Conservation (phyloP, 2,329 filamentous ascomycete genomes). For the Ilyonectria robusta region DNA sequence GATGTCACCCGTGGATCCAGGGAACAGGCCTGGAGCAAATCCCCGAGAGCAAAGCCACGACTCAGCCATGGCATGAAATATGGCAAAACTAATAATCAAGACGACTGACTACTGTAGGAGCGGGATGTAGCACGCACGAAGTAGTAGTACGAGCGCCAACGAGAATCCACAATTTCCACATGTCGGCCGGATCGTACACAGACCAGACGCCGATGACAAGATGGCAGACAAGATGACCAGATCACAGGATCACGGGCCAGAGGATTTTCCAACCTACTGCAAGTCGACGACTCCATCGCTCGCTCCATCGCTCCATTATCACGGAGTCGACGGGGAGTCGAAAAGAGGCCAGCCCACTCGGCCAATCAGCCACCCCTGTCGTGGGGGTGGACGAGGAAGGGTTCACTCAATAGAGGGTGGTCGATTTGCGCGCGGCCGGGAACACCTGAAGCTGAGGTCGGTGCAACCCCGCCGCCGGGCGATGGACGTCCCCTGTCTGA, state of each 20-base stretch:
- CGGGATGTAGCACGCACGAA: neutral
- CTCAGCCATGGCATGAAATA: neutral
- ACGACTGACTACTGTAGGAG: neutral
- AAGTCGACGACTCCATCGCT: constrained; percentile 15
- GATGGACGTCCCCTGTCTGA: constrained; percentile 14
- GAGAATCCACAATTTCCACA: constrained; percentile 2
- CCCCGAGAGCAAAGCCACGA: neutral
- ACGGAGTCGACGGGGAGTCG: constrained; percentile 27
- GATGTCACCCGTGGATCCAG: neutral
- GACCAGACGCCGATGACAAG: neutral
- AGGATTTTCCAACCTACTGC: constrained; percentile 18
- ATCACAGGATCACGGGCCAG: constrained; percentile 5
- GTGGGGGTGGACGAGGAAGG: constrained; percentile 3
- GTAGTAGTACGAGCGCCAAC: neutral
- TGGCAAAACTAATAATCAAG: neutral
- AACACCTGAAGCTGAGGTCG: constrained; percentile 49
- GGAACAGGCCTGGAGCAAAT: neutral
- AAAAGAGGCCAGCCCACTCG: neutral
- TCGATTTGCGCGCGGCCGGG: constrained; percentile 11
- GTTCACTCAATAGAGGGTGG: neutral
- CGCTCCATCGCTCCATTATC: constrained; percentile 23
- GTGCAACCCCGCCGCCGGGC: constrained; percentile 45
- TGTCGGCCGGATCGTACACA: constrained; percentile 2
- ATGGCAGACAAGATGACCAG: constrained; percentile 15
- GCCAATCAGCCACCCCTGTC: constrained; percentile 23